A percentile compares a stretch with the other conserved stretches of the same genome.
These are phyloP conservation scores for Solanum bukasovii DNA, from an alignment of 257 asterid genomes.

Conservation along the genomic window DNA sequence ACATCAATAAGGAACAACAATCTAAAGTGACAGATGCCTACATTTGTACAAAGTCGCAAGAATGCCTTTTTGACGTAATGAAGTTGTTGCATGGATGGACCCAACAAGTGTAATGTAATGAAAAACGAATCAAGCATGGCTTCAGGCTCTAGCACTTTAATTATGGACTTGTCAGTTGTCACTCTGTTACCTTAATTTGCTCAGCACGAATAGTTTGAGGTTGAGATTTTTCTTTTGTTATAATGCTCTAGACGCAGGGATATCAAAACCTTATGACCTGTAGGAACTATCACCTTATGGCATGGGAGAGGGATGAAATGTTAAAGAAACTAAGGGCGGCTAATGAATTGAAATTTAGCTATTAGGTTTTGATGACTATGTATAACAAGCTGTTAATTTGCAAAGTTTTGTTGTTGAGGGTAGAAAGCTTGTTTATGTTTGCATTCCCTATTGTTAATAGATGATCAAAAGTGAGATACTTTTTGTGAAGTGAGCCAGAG, in stretches of 20 bases:
- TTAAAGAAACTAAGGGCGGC: not conserved
- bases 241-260: not conserved
- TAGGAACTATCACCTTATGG: not conserved
- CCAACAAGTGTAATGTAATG: not conserved
- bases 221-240: not conserved
- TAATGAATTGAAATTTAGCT: not conserved
- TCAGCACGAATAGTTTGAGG: not conserved
- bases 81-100: not conserved
- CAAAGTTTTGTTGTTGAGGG: not conserved
- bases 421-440: not conserved
- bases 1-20: not conserved
- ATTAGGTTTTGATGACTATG: not conserved
- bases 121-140: not conserved
- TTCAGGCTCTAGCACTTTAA: not conserved
- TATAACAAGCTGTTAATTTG: not conserved
- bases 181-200: not conserved
- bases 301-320: not conserved
- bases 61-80: not conserved
- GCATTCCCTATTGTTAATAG: not conserved
- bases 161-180: not conserved
- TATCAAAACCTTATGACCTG: not conserved
- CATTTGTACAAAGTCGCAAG: not conserved
- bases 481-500: not conserved
- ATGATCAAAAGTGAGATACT: not conserved
- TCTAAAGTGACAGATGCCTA: not conserved